Evolutionary conservation across 352 stramenopile species (phyloP).

Genomic region (Thalassiosira hispida): DNA sequence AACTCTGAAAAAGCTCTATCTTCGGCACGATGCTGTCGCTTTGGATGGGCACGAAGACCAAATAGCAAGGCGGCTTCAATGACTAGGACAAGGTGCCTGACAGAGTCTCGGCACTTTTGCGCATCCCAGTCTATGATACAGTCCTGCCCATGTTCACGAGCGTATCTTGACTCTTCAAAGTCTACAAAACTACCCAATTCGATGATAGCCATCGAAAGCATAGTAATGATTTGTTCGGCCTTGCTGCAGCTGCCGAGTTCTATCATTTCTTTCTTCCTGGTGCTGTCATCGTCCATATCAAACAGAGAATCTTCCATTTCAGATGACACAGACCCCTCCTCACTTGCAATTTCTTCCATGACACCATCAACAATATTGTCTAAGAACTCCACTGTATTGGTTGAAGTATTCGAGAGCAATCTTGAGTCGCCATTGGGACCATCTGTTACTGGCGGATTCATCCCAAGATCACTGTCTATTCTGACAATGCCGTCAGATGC

Average conservation of each 20-base stretch:
- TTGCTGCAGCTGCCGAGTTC: constrained; percentile 27
- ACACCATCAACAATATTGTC: constrained; percentile 31
- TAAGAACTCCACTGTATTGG: constrained; percentile 21
- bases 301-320: constrained; percentile 53
- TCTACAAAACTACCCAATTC: constrained; percentile 71
- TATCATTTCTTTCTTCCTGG: constrained; percentile 5
- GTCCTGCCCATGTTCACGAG: constrained; percentile 52
- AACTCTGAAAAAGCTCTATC: constrained; percentile 44
- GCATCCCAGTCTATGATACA: constrained; percentile 74
- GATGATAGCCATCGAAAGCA: constrained; percentile 72
- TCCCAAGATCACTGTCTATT: constrained; percentile 27
- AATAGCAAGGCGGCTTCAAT: constrained; percentile 77
- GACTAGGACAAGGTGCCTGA: constrained; percentile 78
- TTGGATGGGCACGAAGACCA: constrained; percentile 54
- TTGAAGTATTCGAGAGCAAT: constrained; percentile 6
- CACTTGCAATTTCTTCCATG: constrained; percentile 34
- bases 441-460: constrained; percentile 21
- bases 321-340: constrained; percentile 45
- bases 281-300: constrained; percentile 30
- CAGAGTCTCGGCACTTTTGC: constrained; percentile 58
- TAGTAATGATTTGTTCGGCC: constrained; percentile 62
- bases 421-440: neutral
- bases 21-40: constrained; percentile 12
- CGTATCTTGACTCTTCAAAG: constrained; percentile 66
- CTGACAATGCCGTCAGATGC: neutral